phyloP scores from a whole-genome alignment of 331 rosid species.

The Pyracantha coccinea region DNA sequence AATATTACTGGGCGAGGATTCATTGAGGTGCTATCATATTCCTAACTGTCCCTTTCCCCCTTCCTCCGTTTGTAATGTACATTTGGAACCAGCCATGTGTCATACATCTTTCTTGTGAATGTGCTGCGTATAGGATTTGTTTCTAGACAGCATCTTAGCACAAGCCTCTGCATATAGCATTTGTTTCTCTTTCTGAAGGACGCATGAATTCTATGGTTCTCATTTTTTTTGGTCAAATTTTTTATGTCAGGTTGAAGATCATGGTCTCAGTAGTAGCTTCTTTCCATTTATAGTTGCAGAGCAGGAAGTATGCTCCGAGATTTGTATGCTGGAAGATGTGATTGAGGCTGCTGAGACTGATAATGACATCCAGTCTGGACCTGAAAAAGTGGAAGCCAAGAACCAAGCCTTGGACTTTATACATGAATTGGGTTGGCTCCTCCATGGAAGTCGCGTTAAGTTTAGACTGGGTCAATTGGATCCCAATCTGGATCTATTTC shows the following conservation, averaged over 20 bases:
- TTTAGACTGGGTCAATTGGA: slow-evolving; percentile 50
- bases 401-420: slow-evolving; percentile 63
- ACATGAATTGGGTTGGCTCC: slow-evolving; percentile 96
- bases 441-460: slow-evolving; percentile 57
- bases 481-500: slow-evolving; percentile 45
- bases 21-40: slow-evolving; percentile 53
- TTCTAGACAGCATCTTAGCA: background rate
- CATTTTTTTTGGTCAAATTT: background rate
- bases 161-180: background rate
- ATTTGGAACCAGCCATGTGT: background rate
- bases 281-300: slow-evolving; percentile 91
- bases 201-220: background rate
- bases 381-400: slow-evolving; percentile 46
- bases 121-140: no score
- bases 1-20: slow-evolving; percentile 75
- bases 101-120: background rate
- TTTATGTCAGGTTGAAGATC: slow-evolving; percentile 68
- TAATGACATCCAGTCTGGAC: slow-evolving; percentile 23
- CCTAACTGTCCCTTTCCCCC: background rate
- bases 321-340: slow-evolving; percentile 54
- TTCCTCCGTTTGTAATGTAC: background rate
- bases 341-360: slow-evolving; percentile 47
- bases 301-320: slow-evolving; percentile 77
- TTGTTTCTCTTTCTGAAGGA: background rate
- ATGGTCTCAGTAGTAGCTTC: slow-evolving; percentile 70